These are phyloP conservation scores for Lojkania enalia DNA, from an alignment of 2,329 filamentous ascomycete genomes.

Conservation along the genomic window DNA sequence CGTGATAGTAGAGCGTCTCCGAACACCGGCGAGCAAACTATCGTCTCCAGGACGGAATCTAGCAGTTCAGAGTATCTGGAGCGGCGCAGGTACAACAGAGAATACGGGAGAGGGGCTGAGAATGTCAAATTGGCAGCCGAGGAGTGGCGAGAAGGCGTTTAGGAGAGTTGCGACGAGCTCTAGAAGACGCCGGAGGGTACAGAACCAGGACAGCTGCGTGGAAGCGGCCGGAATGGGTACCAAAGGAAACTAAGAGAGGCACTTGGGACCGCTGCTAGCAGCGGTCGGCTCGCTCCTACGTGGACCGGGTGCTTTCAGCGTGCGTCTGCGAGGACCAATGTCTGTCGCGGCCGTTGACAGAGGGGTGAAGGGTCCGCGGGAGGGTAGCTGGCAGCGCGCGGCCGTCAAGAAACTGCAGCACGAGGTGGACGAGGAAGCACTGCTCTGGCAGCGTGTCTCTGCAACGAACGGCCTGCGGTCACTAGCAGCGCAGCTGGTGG, in stretches of 20 bases:
- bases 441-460: conserved; percentile 9
- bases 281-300: conserved; percentile 7
- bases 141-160: conserved; percentile 11
- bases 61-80: conserved; percentile 14
- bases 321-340: conserved; percentile 6
- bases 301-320: too few relatives aligned
- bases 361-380: background rate
- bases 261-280: conserved; percentile 7
- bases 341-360: background rate
- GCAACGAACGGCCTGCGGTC: conserved; percentile 20
- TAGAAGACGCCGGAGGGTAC: conserved; percentile 15
- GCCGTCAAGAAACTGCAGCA: too few relatives aligned
- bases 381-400: background rate
- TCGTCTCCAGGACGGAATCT: conserved; percentile 13
- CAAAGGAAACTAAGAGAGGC: conserved; percentile 7
- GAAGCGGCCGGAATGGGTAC: conserved; percentile 5
- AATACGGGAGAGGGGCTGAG: conserved; percentile 4
- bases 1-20: conserved; percentile 16
- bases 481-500: conserved; percentile 19
- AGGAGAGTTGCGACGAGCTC: conserved; percentile 11
- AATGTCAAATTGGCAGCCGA: conserved; percentile 20
- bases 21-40: conserved; percentile 19
- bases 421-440: background rate
- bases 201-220: conserved; percentile 9
- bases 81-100: conserved; percentile 9